Base-by-base conservation (phyloP, 2,329 filamentous ascomycete species). In the Nemania serpens region DNA sequence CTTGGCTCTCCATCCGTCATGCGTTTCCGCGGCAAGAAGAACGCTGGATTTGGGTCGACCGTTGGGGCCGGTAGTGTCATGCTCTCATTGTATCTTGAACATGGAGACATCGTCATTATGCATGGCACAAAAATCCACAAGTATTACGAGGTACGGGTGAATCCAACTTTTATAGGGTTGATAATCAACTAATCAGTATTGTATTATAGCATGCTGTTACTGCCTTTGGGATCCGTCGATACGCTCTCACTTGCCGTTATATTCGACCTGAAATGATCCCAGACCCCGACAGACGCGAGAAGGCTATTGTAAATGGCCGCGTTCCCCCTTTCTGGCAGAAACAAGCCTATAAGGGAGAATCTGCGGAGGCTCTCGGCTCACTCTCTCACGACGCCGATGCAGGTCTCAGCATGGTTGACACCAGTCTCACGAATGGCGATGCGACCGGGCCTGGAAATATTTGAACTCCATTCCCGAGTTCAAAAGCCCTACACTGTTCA, bases 91-190 rank as follows among this genome's bases (percentile, higher is more conserved):
- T 66, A 70, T 1, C 74, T 90, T 3, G 76, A 79, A 7, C 87
- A 90, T 69, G 88, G 87, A 0, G 87, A 90, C 68, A 81, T 89
- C 11, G 79, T 86, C 2, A 75, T 89, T 17, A 89, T 89, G 86
- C 81, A 87, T 65, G 87, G 86, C 0, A 75, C 75, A 0, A 74
- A 76, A 0, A 83, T 90, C 12, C 88, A 90, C 66, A 76, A 79
- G 65, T 77, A 80, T 18, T 86, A 87, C 56, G 85, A 88, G 65
- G 81, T 81, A 65, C 64, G 75, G 71, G 20, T 9, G 7, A 17
- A 25, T 2, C 2, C 29, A 33, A 5, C 15, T 1, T 17, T 51
- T 2, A 1, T n/a, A 39, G 10, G 13, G 3, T 39, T 39, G 33
- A 10, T 7, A 29, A 2, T n/a, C 3, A 43, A 34, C 54, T 66